Conservation (phyloP, 2,329 filamentous ascomycete species). For the Epichloe glyceriae region DNA sequence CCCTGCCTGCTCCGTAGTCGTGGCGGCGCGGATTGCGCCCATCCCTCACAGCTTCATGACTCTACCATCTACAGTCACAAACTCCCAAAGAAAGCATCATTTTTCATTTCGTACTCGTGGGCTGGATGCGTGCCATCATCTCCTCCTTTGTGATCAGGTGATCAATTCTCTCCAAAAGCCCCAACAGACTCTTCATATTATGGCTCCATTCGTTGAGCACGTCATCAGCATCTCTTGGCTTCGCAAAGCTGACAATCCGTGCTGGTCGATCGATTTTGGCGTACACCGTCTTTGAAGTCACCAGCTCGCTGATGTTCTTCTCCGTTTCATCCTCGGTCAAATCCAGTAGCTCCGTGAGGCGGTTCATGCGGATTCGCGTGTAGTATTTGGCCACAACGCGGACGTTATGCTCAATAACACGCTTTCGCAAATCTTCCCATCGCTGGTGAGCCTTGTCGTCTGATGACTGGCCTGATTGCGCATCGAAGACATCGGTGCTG, state of each 20-base stretch:
- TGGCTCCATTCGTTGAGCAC: slow-evolving; percentile 96
- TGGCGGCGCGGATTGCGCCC: background rate
- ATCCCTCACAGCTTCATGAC: background rate
- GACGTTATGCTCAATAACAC: slow-evolving; percentile 98
- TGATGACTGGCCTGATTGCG: slow-evolving; percentile 45
- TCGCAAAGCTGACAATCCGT: slow-evolving; percentile 83
- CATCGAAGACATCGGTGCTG: slow-evolving; percentile 79
- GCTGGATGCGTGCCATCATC: slow-evolving; percentile 98
- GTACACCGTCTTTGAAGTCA: slow-evolving; percentile 95
- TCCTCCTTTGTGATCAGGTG: slow-evolving; percentile 99
- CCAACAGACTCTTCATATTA: slow-evolving; percentile 90
- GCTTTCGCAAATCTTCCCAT: slow-evolving; percentile 93
- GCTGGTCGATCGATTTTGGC: slow-evolving; percentile 95
- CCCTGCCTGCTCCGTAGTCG: slow-evolving; percentile 1
- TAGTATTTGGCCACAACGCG: slow-evolving; percentile 98
- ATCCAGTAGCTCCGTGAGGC: slow-evolving; percentile 82
- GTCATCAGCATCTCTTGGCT: slow-evolving; percentile 89
- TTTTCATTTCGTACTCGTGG: slow-evolving; percentile 30
- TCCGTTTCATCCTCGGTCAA: slow-evolving; percentile 92
- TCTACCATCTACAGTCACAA: background rate
- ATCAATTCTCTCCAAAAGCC: slow-evolving; percentile 79
- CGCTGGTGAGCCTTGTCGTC: slow-evolving; percentile 74
- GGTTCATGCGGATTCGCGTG: slow-evolving; percentile 86
- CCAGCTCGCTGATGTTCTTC: slow-evolving; percentile 95
- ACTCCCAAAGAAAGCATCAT: slow-evolving; percentile 4